phyloP scores from a whole-genome alignment of 805 yeast species.

The Pichia manshurica region DNA sequence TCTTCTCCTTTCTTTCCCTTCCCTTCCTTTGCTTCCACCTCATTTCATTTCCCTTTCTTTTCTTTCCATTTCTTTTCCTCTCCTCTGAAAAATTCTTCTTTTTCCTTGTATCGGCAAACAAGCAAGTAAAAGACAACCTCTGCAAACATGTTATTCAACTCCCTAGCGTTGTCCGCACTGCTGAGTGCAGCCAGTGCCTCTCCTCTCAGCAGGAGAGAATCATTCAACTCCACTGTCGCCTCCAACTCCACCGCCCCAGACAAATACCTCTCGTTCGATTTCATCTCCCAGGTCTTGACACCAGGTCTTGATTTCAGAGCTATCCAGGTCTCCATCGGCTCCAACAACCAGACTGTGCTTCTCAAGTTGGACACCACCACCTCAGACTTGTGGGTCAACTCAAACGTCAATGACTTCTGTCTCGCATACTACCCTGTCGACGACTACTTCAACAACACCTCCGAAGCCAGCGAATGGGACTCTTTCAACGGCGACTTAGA shows the following conservation, averaged over 20 bases:
- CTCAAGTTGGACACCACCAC: slow-evolving; percentile 63
- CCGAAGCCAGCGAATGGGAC: slow-evolving; percentile 5
- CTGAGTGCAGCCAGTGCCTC: slow-evolving; percentile 3
- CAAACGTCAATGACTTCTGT: slow-evolving; percentile 13
- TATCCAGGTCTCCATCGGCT: slow-evolving; percentile 43
- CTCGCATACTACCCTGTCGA: slow-evolving; percentile 12
- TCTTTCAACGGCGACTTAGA: slow-evolving; percentile 1
- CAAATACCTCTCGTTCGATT: background rate
- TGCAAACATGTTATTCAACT: slow-evolving; percentile 9
- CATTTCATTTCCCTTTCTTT: background rate
- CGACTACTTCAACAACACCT: background rate
- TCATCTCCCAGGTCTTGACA: background rate
- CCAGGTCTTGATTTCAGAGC: slow-evolving; percentile 26
- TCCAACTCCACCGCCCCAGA: background rate
- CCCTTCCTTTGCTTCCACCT: background rate
- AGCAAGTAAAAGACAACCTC: too few species aligned
- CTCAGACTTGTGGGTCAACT: slow-evolving; percentile 56
- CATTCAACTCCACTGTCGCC: background rate
- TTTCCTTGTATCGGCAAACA: background rate
- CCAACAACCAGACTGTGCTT: slow-evolving; percentile 43
- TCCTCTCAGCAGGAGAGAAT: slow-evolving; percentile 4
- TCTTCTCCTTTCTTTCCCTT: background rate
- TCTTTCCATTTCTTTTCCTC: background rate
- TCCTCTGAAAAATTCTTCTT: background rate
- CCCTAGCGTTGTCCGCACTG: slow-evolving; percentile 1